These are phyloP conservation scores for Metschnikowia lachancei DNA, from an alignment of 805 yeast species.

Conservation along the genomic window DNA sequence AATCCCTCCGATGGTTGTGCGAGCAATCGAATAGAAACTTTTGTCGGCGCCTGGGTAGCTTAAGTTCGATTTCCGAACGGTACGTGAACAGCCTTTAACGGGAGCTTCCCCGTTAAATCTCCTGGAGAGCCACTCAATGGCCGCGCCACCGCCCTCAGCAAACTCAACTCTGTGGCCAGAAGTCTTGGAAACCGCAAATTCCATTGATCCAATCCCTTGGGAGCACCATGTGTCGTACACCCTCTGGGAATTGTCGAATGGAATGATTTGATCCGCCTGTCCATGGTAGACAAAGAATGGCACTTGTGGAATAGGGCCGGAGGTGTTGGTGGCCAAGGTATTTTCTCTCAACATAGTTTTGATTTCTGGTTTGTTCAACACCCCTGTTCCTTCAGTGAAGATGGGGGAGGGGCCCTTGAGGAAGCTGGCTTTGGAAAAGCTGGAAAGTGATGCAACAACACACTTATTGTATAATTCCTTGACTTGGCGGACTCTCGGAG, in stretches of 20 bases:
- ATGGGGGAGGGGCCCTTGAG: slow-evolving; percentile 11
- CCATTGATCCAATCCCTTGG: slow-evolving; percentile 28
- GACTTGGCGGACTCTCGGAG: background rate
- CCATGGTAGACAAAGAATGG: slow-evolving; percentile 29
- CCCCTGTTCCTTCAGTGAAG: slow-evolving; percentile 8
- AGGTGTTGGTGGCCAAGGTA: slow-evolving; percentile 7
- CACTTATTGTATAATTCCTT: background rate
- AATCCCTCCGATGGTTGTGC: slow-evolving; percentile 1
- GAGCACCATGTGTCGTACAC: slow-evolving; percentile 31
- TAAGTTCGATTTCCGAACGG: slow-evolving; percentile 12
- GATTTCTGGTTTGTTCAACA: slow-evolving; percentile 9
- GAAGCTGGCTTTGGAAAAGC: background rate
- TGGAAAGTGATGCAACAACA: background rate
- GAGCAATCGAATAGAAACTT: slow-evolving; percentile 4
- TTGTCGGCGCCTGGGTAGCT: slow-evolving; percentile 15
- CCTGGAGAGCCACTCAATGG: slow-evolving; percentile 13
- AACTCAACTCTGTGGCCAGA: slow-evolving; percentile 28
- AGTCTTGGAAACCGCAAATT: slow-evolving; percentile 26
- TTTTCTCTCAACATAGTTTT: slow-evolving; percentile 5
- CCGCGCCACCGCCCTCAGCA: slow-evolving; percentile 14
- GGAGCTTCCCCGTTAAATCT: slow-evolving; percentile 13
- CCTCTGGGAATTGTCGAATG: slow-evolving; percentile 17
- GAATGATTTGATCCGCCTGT: slow-evolving; percentile 23
- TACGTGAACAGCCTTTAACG: slow-evolving; percentile 13
- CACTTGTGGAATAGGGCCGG: slow-evolving; percentile 21